Evolutionary conservation across 495 filamentous ascomycete species (phyloP), one percentile per base, ranked within the genome.

Genomic region (Penicilliopsis zonata): DNA sequence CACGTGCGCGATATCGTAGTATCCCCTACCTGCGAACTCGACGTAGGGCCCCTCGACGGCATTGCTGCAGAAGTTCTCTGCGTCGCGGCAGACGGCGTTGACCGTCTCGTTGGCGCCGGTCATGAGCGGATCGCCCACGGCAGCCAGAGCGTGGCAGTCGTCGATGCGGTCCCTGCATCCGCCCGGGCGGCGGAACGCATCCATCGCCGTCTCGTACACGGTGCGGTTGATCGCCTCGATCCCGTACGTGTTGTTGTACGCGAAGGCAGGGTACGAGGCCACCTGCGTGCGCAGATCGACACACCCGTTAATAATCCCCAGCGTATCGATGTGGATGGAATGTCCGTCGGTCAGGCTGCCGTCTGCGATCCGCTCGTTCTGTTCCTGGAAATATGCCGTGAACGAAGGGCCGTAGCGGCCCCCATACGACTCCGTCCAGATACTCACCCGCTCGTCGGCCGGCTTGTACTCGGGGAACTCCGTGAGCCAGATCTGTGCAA

Each of bases 231-330:
- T 69, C 0, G 74, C 61, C 35, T 74, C 46, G 17, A 87, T 69
- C 6, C 73, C 74, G 42, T 86, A 92, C 3, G 80, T 80, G 44
- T 90, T 93, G 53, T 77, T 75, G 29, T 73, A 64, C 9, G 78
- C 77, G 51, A 83, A 76, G 10, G 65, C 49, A 2, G 78, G 70
- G 42, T 86, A 88, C 28, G 57, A 70, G 1, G 73, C 69, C 8
- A 59, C 66, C 55, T 88, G 80, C 6, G 76, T 65, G n/a, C 74
- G 46, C 30, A 74, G 66, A 51, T 92, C 83, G 30, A 88, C 63
- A 39, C 84, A 86, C 22, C 80, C 82, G 47, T 88, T 86, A 30
- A 84, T 59, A 23, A 70, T 63, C 0, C 61, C 53, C 8, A 70
- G 36, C 0, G 67, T 69, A 31, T 69, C 63, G 7, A 70, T 45